Percentiles rank a stretch among this genome's conserved stretches.
These are phyloP conservation scores for Podaxis sp. DNA, from an alignment of 768 basidiomycete species.

Conservation along the genomic window DNA sequence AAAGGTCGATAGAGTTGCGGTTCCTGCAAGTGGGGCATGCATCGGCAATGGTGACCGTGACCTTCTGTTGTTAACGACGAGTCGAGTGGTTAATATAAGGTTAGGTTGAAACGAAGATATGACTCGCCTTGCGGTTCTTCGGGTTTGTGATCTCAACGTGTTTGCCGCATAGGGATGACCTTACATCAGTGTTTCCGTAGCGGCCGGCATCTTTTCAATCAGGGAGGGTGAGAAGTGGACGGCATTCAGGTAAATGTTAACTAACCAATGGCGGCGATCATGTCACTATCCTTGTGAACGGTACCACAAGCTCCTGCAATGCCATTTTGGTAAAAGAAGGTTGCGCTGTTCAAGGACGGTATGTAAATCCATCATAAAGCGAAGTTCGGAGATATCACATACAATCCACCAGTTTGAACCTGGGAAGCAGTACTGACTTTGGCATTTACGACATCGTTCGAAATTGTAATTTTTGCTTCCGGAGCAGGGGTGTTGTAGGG, in stretches of 20 bases:
- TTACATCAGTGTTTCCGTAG: constrained; percentile 42
- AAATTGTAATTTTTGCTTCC: constrained; percentile 12
- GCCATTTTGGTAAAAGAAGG: constrained; percentile 68
- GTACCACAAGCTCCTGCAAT: constrained; percentile 78
- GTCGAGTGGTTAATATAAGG: constrained; percentile 3
- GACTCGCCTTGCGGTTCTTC: constrained; percentile 43
- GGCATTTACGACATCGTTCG: not conserved
- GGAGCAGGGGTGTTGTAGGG: constrained; percentile 10
- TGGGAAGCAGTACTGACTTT: constrained; percentile 11
- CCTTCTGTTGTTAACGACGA: constrained; percentile 25
- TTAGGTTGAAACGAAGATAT: not conserved
- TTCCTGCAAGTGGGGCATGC: constrained; percentile 77
- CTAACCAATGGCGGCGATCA: constrained; percentile 63
- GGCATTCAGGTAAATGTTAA: constrained; percentile 13
- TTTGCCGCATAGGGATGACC: constrained; percentile 62
- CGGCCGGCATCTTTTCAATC: constrained; percentile 37
- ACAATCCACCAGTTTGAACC: constrained; percentile 42
- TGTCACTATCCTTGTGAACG: constrained; percentile 48
- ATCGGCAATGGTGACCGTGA: constrained; percentile 68
- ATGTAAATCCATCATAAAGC: constrained; percentile 8
- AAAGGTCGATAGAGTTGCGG: constrained; percentile 68
- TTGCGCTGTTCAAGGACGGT: constrained; percentile 39
- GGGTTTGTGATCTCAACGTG: constrained; percentile 61
- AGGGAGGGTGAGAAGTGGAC: constrained; percentile 8
- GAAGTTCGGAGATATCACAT: constrained; percentile 18